Base-by-base conservation (phyloP, 176 grass and related monocot species). In the Ensete ventricosum region DNA sequence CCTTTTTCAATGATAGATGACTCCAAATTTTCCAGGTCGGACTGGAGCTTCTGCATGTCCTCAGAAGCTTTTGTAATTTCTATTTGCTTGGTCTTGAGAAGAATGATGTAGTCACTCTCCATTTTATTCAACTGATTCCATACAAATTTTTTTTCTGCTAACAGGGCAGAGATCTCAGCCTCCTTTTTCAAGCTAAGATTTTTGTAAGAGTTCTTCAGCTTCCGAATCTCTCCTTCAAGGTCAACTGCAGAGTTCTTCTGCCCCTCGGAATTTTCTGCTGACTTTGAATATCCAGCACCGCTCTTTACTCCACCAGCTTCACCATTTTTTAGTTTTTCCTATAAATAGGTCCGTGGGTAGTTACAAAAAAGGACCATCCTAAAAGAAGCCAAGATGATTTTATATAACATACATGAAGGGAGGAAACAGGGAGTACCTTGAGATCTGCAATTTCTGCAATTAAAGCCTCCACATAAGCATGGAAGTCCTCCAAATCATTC, bases 101-200 rank as follows among this genome's bases (percentile, higher is more conserved):
- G 58, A 0, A 2, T 0, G 1, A 3, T 24, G 10, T 84, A 92
- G 3, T 88, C 86, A 54, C 75, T 75, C 50, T 89, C 90, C 90
- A 87, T 82, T n/a, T 72, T 84, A 22, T 80, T 92, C 9, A 78
- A 69, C 70, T 92, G 90, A 23, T 92, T 82, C 87, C 84, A 89
- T 7, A 82, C 79, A 76, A 92, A 92, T 76, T 71, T 74, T 1
- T 79, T 87, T 73, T 87, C 79, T 76, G 82, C 73, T 12, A 62
- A 14, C 73, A 92, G 43, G 16, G 82, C 69, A 64, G 70, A 86
- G 43, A 89, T 66, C 23, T 87, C 84, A 14, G 53, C 74, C 1
- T 92, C 79, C 82, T 89, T 92, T 23, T 81, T 63, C 8, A 67
- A 82, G 58, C 54, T 82, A 74, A 90, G 54, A 9, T 51, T 76